Evolutionary conservation across 805 yeast species (phyloP), one percentile per base, ranked within the genome.

Genomic region (Candida insectalens): DNA sequence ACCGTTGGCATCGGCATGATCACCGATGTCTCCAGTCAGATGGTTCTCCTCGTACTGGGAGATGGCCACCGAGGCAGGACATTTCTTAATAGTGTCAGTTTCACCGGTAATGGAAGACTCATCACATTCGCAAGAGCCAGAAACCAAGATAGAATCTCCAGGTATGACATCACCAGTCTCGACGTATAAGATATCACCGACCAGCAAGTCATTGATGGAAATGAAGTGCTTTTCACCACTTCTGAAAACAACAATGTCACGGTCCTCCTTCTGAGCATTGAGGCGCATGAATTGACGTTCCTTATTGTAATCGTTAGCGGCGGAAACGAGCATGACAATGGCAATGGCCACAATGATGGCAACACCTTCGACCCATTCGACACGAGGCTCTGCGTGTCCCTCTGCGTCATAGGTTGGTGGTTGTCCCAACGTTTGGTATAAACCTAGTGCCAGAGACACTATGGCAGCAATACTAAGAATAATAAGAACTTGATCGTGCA

Each of bases 291-390:
- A 92, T 54, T 92, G 98, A 12, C 85, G 63, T 55, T 92, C 98
- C 55, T 94, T 94, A 53, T 92, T 96, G 63, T 82, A 92, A 59
- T 92, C 98, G 56, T 92, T 92, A n/a, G 74, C 80, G 2, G 96
- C 92, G 32, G 96, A 95, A 10, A 94, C 98, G 3, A 84, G 43
- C 4, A 89, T 95, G 22, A 92, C 97, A 39, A 92, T 89, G 4
- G 74, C 49, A 17, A 92, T 83, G 15, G 99, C 99, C 4, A 81
- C 81, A 45, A 92, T 72, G 51, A 92, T 92, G 27, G 98, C 99
- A 25, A 88, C 95, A 46, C 99, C 99, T 63, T 92, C 99, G 31
- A 94, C 95, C 96, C 97, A 92, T 49, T 89, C 95, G 21, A 92
- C 94, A 47, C 77, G 73, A 13, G 96, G 96, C 36, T 76, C 55